Evolutionary conservation across 768 basidiomycete species (phyloP).

Genomic region (Crucibulum laeve): DNA sequence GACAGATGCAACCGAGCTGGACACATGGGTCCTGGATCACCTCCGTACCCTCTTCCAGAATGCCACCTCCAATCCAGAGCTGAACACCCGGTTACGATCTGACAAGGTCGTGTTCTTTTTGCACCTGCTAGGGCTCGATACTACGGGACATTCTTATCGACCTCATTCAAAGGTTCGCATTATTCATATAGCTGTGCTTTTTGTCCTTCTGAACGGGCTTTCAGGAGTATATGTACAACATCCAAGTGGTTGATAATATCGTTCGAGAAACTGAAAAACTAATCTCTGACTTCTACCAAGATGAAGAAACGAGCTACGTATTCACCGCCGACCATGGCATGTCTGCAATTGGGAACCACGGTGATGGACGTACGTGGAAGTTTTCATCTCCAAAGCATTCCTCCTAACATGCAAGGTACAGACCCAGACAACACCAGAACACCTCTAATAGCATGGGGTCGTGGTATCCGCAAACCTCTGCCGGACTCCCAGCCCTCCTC

Average conservation of each 20-base stretch:
- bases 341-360: constrained; percentile 85
- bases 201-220: neutral
- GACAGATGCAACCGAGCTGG: constrained; percentile 70
- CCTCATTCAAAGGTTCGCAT: constrained; percentile 65
- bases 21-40: constrained; percentile 75
- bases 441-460: constrained; percentile 80
- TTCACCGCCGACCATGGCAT: constrained; percentile 92
- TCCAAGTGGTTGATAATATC: constrained; percentile 72
- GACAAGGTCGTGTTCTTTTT: constrained; percentile 75
- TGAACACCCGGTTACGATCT: constrained; percentile 49
- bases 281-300: constrained; percentile 58
- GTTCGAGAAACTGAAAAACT: constrained; percentile 63
- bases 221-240: constrained; percentile 85
- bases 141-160: constrained; percentile 82
- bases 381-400: neutral
- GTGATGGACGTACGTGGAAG: constrained; percentile 65
- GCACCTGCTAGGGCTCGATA: constrained; percentile 81
- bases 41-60: constrained; percentile 60
- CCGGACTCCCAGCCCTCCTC: constrained; percentile 52
- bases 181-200: neutral
- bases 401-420: constrained; percentile 18
- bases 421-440: constrained; percentile 88
- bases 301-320: constrained; percentile 67
- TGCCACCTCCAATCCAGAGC: constrained; percentile 45
- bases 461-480: constrained; percentile 68